A percentile compares a stretch with the other conserved stretches of the same genome.
phyloP scores from a whole-genome alignment of 164 flowering plant genomes.

The Vitis amurensis region DNA sequence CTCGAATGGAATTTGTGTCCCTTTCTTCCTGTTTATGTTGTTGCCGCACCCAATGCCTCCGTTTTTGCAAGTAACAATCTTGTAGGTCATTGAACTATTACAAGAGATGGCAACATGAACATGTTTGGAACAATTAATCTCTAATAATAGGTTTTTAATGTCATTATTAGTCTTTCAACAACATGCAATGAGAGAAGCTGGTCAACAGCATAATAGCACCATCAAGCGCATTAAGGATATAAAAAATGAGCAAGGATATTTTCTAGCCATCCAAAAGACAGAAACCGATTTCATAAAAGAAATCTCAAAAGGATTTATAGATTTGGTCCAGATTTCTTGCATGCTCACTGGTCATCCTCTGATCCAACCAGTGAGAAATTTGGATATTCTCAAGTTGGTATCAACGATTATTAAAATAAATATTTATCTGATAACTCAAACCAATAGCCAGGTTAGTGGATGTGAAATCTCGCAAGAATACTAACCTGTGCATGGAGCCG shows the following conservation, averaged over 20 bases:
- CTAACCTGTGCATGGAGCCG: constrained; percentile 81
- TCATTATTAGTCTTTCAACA: background rate
- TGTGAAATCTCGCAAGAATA: background rate
- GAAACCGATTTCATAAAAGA: no score
- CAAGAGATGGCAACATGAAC: constrained; percentile 6
- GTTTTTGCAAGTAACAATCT: constrained; percentile 92
- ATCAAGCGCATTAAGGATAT: background rate
- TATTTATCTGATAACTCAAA: no score
- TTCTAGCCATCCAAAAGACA: background rate
- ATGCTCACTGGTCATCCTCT: constrained; percentile 4
- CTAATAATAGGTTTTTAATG: background rate
- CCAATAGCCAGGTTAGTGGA: no score
- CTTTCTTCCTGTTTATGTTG: constrained; percentile 38
- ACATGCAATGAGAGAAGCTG: background rate
- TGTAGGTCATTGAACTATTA: constrained; percentile 87
- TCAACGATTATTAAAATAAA: no score
- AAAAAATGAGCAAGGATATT: background rate
- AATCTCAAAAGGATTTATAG: no score
- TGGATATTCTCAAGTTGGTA: background rate
- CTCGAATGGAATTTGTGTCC: constrained; percentile 35
- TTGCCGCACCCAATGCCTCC: constrained; percentile 46
- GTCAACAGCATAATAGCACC: background rate
- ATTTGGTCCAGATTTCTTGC: background rate
- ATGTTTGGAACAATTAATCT: background rate
- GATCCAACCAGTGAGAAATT: background rate